Conservation (phyloP, 192 early-diverging fungal species). For the Coemansia sp. region DNA sequence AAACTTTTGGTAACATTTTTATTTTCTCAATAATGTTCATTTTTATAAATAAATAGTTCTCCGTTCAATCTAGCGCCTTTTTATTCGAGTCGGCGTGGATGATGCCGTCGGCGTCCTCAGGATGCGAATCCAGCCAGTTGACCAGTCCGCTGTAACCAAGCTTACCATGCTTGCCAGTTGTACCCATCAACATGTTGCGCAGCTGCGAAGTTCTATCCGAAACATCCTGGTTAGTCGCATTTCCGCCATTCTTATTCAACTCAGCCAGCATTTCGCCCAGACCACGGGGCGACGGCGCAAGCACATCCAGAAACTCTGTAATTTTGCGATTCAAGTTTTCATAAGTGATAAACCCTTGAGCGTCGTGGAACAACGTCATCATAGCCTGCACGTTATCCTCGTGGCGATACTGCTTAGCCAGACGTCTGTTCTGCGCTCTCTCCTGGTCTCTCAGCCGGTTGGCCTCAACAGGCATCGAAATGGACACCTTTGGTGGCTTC, state of each 20-base stretch:
- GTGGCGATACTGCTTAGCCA: conserved; percentile 21
- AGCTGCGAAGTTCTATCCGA: conserved; percentile 30
- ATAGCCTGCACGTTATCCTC: conserved; percentile 41
- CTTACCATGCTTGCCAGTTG: conserved; percentile 54
- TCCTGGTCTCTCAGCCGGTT: conserved; percentile 34
- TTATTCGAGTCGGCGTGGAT: neutral
- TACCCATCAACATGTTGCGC: conserved; percentile 42
- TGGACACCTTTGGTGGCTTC: conserved; percentile 39
- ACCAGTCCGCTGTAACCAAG: conserved; percentile 69
- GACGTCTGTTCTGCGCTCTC: conserved; percentile 25
- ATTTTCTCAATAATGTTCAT: no score
- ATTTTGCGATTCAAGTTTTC: conserved; percentile 37
- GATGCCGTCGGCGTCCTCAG: conserved; percentile 20
- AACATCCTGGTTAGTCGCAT: conserved; percentile 15
- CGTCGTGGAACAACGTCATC: conserved; percentile 49
- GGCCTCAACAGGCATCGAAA: conserved; percentile 26
- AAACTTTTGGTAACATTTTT: no score
- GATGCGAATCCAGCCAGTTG: conserved; percentile 34
- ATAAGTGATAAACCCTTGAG: conserved; percentile 41
- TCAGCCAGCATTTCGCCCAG: conserved; percentile 37
- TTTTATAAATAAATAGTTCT: no score
- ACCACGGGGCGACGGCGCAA: conserved; percentile 26
- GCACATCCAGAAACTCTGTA: conserved; percentile 10
- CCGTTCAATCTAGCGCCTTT: neutral
- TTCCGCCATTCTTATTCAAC: conserved; percentile 27